phyloP scores from a whole-genome alignment of 2,329 filamentous ascomycete genomes.

The Claviceps citrina region DNA sequence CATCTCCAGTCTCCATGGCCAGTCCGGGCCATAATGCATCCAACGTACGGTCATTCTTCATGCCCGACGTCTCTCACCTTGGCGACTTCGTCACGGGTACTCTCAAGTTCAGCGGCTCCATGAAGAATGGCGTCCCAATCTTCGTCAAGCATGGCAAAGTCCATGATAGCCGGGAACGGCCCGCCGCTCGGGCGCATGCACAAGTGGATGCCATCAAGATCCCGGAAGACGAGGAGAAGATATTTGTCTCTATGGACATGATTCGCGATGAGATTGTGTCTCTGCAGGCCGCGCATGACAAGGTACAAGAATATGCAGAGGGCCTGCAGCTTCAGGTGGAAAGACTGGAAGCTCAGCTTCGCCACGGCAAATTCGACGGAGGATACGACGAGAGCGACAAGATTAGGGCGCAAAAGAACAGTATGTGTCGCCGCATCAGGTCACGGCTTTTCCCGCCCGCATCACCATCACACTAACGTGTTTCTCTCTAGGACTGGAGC shows the following conservation, averaged over 20 bases:
- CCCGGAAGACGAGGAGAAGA: conserved; percentile 39
- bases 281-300: conserved; percentile 40
- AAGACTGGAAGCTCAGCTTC: conserved; percentile 33
- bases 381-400: conserved; percentile 29
- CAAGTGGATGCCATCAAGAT: conserved; percentile 35
- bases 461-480: too few species aligned
- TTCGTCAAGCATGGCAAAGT: conserved; percentile 40
- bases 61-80: conserved; percentile 39
- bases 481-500: conserved; percentile 34
- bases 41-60: conserved; percentile 36
- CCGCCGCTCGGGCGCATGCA: conserved; percentile 24
- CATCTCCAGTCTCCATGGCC: conserved; percentile 20
- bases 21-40: conserved; percentile 23
- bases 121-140: conserved; percentile 38
- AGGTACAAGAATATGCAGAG: conserved; percentile 38
- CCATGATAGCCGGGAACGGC: conserved; percentile 25
- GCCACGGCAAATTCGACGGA: conserved; percentile 28
- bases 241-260: conserved; percentile 47
- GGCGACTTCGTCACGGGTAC: conserved; percentile 42
- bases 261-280: conserved; percentile 41
- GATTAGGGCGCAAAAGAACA: conserved; percentile 36
- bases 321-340: conserved; percentile 37
- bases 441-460: too few species aligned
- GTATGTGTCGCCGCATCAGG: conserved; percentile 29
- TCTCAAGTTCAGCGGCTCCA: conserved; percentile 33